Evolutionary conservation across 768 basidiomycete species (phyloP).

Genomic region (Tylopilus sp.): DNA sequence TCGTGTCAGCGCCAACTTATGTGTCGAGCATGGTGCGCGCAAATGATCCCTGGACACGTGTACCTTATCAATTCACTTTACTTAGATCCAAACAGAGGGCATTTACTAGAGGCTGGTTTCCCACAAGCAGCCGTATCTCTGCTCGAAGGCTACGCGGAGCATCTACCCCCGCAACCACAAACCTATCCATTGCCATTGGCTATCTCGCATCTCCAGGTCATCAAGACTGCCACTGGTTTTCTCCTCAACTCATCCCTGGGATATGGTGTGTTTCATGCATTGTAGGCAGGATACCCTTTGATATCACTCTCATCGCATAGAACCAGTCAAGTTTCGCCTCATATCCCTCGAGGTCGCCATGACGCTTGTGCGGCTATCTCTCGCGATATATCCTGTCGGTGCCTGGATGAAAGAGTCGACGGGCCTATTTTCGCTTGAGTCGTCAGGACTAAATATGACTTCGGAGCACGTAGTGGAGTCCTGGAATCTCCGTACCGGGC

Average conservation of each 20-base stretch:
- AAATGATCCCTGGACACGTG: neutral
- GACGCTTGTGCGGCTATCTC: slow-evolving; percentile 65
- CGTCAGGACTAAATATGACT: slow-evolving; percentile 12
- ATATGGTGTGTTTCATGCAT: slow-evolving; percentile 51
- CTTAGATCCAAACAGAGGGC: slow-evolving; percentile 71
- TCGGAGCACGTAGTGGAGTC: slow-evolving; percentile 42
- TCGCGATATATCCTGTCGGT: slow-evolving; percentile 69
- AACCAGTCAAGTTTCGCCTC: slow-evolving; percentile 66
- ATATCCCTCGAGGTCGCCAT: slow-evolving; percentile 65
- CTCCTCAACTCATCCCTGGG: slow-evolving; percentile 75
- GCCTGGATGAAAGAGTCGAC: slow-evolving; percentile 48
- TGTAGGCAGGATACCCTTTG: slow-evolving; percentile 1
- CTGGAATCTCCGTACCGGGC: slow-evolving; percentile 61
- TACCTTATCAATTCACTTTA: slow-evolving; percentile 3
- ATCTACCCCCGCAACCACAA: slow-evolving; percentile 36
- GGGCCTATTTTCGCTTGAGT: slow-evolving; percentile 23
- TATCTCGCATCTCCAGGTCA: slow-evolving; percentile 62
- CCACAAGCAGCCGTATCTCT: slow-evolving; percentile 65
- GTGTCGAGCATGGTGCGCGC: slow-evolving; percentile 73
- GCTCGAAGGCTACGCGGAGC: slow-evolving; percentile 59
- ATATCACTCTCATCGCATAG: slow-evolving; percentile 35
- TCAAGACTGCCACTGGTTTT: slow-evolving; percentile 76
- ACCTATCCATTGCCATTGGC: slow-evolving; percentile 50
- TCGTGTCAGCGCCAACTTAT: slow-evolving; percentile 78
- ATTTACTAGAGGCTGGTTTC: slow-evolving; percentile 66